Evolutionary conservation across 1,139 yeast species (phyloP), one percentile per base, ranked within the genome.

Genomic region (Nematodospora anomalae): DNA sequence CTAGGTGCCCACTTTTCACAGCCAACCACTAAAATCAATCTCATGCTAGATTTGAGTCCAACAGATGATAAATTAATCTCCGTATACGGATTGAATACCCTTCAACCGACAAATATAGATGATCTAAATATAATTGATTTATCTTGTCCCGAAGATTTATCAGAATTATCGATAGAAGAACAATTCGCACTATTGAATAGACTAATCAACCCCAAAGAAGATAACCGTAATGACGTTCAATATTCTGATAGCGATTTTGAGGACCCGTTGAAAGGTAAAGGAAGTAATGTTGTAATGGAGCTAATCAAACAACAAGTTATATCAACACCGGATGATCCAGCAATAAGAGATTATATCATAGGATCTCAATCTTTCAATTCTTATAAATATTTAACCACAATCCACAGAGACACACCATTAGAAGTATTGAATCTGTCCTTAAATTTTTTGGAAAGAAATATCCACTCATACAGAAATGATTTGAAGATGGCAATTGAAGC

Each of bases 301-400:
- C 60, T 82, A 38, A 50, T 68, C 9, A 60, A 59, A 22, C 58
- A 59, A 29, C 64, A 64, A 22, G 55, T 68, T 14, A 53, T 75
- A 15, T 53, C 58, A 8, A 64, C 73, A 15, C 56, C 71, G 8
- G 50, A 51, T 34, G 75, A 71, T 44, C 68, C 78, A 11, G 65
- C 63, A 24, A 55, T 74, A 26, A 63, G 71, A 38, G 72, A 76
- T 45, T 87, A 74, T 58, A 64, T 87, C 46, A 80, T 88, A 26
- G 79, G 84, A 24, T 82, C 89, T 3, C 83, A 85, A 44, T 65
- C 73, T 30, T 90, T 90, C 65, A 79, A 83, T 47, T 79, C 95
- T 3, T 76, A 79, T 40, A 68, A 73, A 38, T 90, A 82, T 54
- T 62, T 90, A 45, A 75, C 83, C 22, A 76, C 79, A 9, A 72